Base-by-base conservation (phyloP, 495 filamentous ascomycete species). In the Aspergillus cristatus region DNA sequence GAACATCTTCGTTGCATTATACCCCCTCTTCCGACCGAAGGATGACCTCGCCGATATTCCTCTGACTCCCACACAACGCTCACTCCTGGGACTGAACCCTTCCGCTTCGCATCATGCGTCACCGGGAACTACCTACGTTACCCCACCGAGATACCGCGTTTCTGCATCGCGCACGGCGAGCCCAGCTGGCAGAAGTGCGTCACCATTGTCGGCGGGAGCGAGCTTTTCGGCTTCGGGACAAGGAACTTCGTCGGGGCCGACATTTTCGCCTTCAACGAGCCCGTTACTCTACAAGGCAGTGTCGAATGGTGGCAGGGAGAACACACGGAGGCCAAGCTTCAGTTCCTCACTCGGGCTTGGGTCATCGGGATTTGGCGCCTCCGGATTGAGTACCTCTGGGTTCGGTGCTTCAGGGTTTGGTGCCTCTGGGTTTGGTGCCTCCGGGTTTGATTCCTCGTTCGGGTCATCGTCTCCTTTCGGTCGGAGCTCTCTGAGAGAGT, bases 31-130 rank as follows among this genome's bases (percentile, higher is more conserved):
- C 51, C 73, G 77, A 34, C 60, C 63, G 6, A 73, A 69, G 39
- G 88, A 94, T 57, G 75, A 90, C 43, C 71, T 95, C 41, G 67
- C 78, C 46, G 90, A 98, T 56, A 93, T 98, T 34, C 78, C 91
- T 43, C 72, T 98, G 36, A 96, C 88, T 4, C 86, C 91, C 15
- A 79, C 80, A 10, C 91, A 98, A 58, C 83, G 91, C 28, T 69
- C 75, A 36, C 75, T 94, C 13, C 72, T 98, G 14, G 88, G 89
- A 8, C 76, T 98, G 7, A 74, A 82, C 35, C 84, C 86, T 5
- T 79, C 68, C 29, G 65, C 71, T 2, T 62, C 64, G 3, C 64
- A 69, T n/a, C 72, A 82, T 2, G 62, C 71, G 3, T 87, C 85
- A 0, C 79, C 84, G 1, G 69, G 65, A 3, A 70, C 65, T 24